Evolutionary conservation across 2,329 filamentous ascomycete species (phyloP), one percentile per base, ranked within the genome.

Genomic region (Endocalyx cinctus): DNA sequence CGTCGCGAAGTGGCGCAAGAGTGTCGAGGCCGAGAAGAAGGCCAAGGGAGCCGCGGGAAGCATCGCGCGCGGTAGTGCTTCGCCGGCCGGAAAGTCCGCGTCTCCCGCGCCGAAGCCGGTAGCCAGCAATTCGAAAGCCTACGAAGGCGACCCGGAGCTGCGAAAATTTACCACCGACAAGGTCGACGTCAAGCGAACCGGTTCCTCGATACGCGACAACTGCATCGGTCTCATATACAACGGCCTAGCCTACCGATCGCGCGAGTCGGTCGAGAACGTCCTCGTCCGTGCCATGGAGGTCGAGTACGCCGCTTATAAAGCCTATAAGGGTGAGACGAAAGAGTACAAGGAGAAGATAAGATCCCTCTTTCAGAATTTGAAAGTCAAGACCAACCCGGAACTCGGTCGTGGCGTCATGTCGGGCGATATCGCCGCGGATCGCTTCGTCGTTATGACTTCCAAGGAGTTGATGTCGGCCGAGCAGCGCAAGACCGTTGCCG

Each of bases 181-280:
- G 25, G 79, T 95, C 33, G 80, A 89, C 50, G 76, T 77, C 50
- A 77, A 82, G 45, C 77, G 87, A 33, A 96, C 88, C 12, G 79
- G 79, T 29, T 81, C 83, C 39, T 66, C 72, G 37, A 74, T 76
- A 14, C 84, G 92, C 38, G 86, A 97, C 66, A 83, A 79, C 54
- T 94, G 86, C 59, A 81, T 96, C 42, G 88, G 87, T 31, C 74
- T 98, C 27, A 77, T 98, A 60, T 98, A 97, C 68, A 92, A 98
- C 52, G 92, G 89, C 12, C 72, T 98, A 13, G 75, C 77, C 6
- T 82, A 69, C 56, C 73, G 75, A 43, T 88, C 84, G 29, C 75
- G 79, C 37, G 83, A 84, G 59, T 77, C 84, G 17, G 58, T 86
- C 17, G 79, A 80, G 34, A 70, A 77, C 14, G 77, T 97, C 27